Evolutionary conservation across 345 rosid species (phyloP).

Genomic region (rapeseed (Brassica napus)): Da-Ae NC_063437.1:16008001-16008500

Average conservation of each 20-base stretch:
- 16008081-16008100: conserved; percentile 59
- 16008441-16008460: conserved; percentile 56
- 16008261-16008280: conserved; percentile 66
- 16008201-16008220: background rate
- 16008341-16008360: conserved; percentile 84
- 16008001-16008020: conserved; percentile 30
- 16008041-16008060: conserved; percentile 69
- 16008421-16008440: conserved; percentile 77
- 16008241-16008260: conserved; percentile 48
- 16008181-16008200: background rate
- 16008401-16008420: conserved; percentile 11
- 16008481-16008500: conserved; percentile 34
- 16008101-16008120: conserved; percentile 72
- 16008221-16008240: conserved; percentile 8
- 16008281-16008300: conserved; percentile 64
- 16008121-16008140: conserved; percentile 91
- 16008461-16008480: conserved; percentile 45
- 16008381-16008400: background rate
- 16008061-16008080: conserved; percentile 52
- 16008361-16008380: background rate
- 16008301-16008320: conserved; percentile 68
- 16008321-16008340: conserved; percentile 93
- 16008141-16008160: conserved; percentile 91
- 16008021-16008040: conserved; percentile 51
- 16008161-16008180: conserved; percentile 43